Conservation (phyloP, 2,329 filamentous ascomycete genomes). For the Trichophaea hybrida region DNA sequence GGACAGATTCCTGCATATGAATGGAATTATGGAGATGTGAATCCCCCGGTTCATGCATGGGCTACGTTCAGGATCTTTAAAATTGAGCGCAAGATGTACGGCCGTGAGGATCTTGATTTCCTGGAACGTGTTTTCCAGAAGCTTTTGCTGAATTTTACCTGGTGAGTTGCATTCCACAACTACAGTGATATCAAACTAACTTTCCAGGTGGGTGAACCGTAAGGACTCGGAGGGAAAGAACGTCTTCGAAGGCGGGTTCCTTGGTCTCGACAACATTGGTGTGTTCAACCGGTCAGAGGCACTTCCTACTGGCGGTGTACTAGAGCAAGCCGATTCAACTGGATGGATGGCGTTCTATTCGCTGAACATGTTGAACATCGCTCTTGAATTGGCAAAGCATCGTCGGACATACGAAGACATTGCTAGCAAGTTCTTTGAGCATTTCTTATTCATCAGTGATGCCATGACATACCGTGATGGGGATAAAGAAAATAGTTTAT, state of each 20-base stretch:
- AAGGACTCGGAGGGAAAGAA: constrained; percentile 93
- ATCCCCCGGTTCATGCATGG: constrained; percentile 93
- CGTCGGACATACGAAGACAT: constrained; percentile 91
- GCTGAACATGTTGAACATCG: constrained; percentile 91
- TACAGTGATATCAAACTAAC: constrained; percentile 5
- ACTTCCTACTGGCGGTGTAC: constrained; percentile 76
- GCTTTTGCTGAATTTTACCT: constrained; percentile 87
- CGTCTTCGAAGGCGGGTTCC: constrained; percentile 89
- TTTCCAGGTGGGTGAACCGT: constrained; percentile 59
- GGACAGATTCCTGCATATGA: constrained; percentile 74
- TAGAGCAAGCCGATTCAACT: constrained; percentile 94
- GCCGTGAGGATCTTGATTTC: constrained; percentile 86
- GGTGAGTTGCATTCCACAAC: constrained; percentile 39
- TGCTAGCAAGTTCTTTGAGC: constrained; percentile 96
- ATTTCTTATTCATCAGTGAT: constrained; percentile 95
- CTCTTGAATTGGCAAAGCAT: constrained; percentile 87
- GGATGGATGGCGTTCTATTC: constrained; percentile 99
- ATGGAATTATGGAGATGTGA: constrained; percentile 84
- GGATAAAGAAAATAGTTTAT: constrained; percentile 60
- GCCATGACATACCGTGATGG: constrained; percentile 72
- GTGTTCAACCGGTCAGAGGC: constrained; percentile 95
- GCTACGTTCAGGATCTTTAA: constrained; percentile 92
- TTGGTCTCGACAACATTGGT: constrained; percentile 93
- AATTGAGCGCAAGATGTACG: constrained; percentile 95
- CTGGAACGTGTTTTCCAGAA: constrained; percentile 95